Evolutionary conservation across 73 alveolate genomes (phyloP), one percentile per base, ranked within the genome.

Genomic region (Paramecium sexaurelia): DNA sequence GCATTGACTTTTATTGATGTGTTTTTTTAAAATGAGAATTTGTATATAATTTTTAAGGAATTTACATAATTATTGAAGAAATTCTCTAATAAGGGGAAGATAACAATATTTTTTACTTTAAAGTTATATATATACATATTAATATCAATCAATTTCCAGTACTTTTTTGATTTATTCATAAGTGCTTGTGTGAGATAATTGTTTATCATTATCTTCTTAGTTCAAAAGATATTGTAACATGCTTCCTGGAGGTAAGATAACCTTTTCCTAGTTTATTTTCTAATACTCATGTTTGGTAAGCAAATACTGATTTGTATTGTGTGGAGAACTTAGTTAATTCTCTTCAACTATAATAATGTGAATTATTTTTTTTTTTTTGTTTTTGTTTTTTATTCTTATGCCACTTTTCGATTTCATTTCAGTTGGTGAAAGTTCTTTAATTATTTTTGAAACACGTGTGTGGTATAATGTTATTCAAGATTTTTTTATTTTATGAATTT

Each of bases 221-320:
- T 26, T 26, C 26, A 61, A 61, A 29, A 61, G 43, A 24, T 10
- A 61, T 61, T 61, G 43, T 8, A 61, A 61, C 83, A 61, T 61
- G 47, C 83, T 61, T 13, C 83, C 83, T 11, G 83, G 83, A 32
- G 43, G 47, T 61, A 4, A 2, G 11, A 22, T 9, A 29, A 26
- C 83, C 26, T 61, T 61, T 61, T 61, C 43, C n/a, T 2, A 32
- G 26, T 26, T 7, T 26, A 15, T 61, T 26, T 61, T 13, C 13
- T 1, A 61, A 8, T 13, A 2, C 26, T 61, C 47, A 73, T 73
- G 87, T 9, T 73, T 73, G 2, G 87, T 73, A 1, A 73, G 57
- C 39, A 73, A 39, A 73, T 73, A 73, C 10, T 73, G 22, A 32
- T 73, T 73, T 10, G 87, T 73, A 20, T 73, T 73, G 15, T 73